phyloP scores from a whole-genome alignment of 2,329 filamentous ascomycete genomes.

The Colletotrichum tamarilloi region DNA sequence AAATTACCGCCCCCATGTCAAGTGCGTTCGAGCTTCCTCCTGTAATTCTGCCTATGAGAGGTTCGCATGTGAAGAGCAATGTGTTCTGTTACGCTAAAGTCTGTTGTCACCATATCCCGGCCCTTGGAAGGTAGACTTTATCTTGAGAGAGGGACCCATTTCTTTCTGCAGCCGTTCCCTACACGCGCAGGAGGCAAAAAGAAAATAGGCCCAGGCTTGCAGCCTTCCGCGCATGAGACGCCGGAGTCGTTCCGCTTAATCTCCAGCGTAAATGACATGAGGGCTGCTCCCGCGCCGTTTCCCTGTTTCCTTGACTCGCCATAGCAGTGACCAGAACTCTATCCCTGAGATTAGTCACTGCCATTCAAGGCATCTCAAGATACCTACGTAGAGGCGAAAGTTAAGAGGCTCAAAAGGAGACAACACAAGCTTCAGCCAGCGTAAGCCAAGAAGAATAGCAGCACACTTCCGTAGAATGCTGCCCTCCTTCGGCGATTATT shows the following conservation, averaged over 20 bases:
- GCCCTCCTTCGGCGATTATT: not conserved
- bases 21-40: not conserved
- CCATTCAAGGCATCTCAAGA: not conserved
- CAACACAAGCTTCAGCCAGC: slow-evolving; percentile 14
- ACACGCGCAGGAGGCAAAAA: not conserved
- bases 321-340: not conserved
- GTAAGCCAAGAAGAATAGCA: not conserved
- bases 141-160: not conserved
- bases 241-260: not conserved
- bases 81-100: not conserved
- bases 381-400: not conserved
- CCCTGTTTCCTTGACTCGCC: not conserved
- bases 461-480: not conserved
- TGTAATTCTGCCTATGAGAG: not conserved
- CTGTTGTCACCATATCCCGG: slow-evolving; percentile 6
- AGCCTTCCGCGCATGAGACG: not conserved
- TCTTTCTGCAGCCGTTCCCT: slow-evolving; percentile 9
- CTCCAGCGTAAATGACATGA: not conserved
- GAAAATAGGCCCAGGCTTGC: not conserved
- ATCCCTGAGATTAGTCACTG: not conserved
- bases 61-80: slow-evolving; percentile 2
- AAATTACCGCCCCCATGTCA: not conserved
- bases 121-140: not conserved
- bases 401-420: not conserved
- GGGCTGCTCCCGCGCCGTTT: not conserved